Conservation (phyloP, 2,329 filamentous ascomycete species). For the Epichloe coenophiala region DNA sequence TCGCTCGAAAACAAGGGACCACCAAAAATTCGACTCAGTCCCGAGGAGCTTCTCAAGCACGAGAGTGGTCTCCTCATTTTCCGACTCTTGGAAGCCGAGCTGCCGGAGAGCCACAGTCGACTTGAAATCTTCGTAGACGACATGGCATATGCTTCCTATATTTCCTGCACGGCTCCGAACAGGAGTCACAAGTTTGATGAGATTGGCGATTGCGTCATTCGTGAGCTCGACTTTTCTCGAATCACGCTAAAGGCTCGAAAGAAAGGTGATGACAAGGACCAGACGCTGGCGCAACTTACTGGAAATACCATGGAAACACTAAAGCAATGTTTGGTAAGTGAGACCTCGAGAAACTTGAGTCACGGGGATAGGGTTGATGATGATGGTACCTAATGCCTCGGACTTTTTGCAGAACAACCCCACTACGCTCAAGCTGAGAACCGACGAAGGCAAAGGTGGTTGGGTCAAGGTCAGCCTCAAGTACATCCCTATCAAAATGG, state of each 20-base stretch:
- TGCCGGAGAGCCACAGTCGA: constrained; percentile 61
- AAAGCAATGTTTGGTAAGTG: constrained; percentile 67
- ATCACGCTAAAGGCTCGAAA: constrained; percentile 79
- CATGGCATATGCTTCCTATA: constrained; percentile 81
- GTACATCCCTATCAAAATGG: constrained; percentile 90
- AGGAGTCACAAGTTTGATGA: constrained; percentile 69
- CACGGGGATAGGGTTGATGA: too few relatives aligned
- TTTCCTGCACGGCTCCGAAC: constrained; percentile 60
- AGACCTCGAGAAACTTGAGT: neutral
- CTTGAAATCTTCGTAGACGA: constrained; percentile 91
- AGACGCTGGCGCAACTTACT: constrained; percentile 67
- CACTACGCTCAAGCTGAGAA: constrained; percentile 66
- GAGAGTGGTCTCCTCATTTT: constrained; percentile 91
- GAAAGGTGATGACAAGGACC: constrained; percentile 62
- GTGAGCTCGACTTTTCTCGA: constrained; percentile 91
- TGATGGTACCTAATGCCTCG: neutral
- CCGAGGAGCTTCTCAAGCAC: constrained; percentile 70
- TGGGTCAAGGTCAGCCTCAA: constrained; percentile 85
- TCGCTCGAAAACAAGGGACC: constrained; percentile 35
- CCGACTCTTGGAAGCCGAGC: constrained; percentile 79
- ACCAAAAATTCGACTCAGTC: constrained; percentile 65
- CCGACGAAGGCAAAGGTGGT: constrained; percentile 60
- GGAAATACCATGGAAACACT: constrained; percentile 80
- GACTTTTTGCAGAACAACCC: constrained; percentile 58
- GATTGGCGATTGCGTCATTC: constrained; percentile 88